A percentile compares a stretch with the other conserved stretches of the same genome.
Conservation (phyloP, 2,329 filamentous ascomycete species). For the Penicillium hesseltinei region DNA sequence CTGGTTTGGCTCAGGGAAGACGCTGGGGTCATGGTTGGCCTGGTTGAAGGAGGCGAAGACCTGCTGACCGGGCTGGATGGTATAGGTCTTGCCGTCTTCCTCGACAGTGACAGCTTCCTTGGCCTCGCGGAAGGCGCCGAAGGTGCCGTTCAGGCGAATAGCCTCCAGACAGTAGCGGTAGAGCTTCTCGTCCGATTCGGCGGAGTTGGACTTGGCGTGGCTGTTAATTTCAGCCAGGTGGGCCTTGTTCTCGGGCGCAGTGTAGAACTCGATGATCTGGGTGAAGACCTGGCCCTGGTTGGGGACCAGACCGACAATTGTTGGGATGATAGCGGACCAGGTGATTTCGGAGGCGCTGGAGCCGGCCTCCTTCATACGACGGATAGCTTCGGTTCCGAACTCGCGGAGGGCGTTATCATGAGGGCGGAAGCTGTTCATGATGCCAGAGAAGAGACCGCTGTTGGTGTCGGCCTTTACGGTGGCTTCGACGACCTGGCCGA, state of each 20-base stretch:
- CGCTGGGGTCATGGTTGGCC: constrained; percentile 55
- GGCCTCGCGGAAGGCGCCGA: constrained; percentile 60
- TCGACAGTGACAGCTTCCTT: constrained; percentile 50
- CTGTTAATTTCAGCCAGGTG: constrained; percentile 62
- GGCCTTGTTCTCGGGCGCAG: constrained; percentile 55
- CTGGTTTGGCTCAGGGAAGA: constrained; percentile 61
- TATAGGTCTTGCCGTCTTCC: constrained; percentile 50
- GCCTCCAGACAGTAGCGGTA: constrained; percentile 71
- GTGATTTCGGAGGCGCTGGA: constrained; percentile 65
- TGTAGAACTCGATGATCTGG: constrained; percentile 70
- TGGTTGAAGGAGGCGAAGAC: constrained; percentile 63
- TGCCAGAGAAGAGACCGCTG: constrained; percentile 55
- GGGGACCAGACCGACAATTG: constrained; percentile 64
- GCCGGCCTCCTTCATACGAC: constrained; percentile 62
- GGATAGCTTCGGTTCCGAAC: constrained; percentile 66
- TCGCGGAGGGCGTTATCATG: constrained; percentile 58
- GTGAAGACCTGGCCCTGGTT: constrained; percentile 71
- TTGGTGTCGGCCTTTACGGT: constrained; percentile 62
- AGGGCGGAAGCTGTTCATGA: constrained; percentile 48
- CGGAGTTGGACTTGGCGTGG: constrained; percentile 56
- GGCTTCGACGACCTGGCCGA: constrained; percentile 62
- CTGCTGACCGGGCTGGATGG: constrained; percentile 56
- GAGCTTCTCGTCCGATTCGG: constrained; percentile 61
- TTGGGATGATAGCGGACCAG: constrained; percentile 68
- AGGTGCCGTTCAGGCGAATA: constrained; percentile 64